A percentile compares a stretch with the other conserved stretches of the same genome.
Conservation (phyloP, 2,329 filamentous ascomycete species). For the Hymenoscyphus fraxineus region DNA sequence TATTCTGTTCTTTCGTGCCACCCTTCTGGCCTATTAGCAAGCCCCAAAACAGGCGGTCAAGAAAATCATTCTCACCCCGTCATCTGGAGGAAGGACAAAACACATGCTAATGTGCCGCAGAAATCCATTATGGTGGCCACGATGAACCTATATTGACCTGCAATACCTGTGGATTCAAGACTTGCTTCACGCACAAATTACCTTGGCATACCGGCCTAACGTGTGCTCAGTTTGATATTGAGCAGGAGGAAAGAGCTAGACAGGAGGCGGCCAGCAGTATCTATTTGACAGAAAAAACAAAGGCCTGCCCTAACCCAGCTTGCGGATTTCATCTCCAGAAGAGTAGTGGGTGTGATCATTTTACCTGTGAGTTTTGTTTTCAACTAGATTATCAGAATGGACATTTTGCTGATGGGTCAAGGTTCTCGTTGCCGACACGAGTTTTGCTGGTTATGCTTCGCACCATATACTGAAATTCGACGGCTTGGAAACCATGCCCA, state of each 20-base stretch:
- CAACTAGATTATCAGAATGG: not conserved
- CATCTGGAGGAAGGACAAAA: too few relatives aligned
- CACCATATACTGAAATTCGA: not conserved
- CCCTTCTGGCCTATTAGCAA: too few relatives aligned
- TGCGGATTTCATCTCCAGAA: slow-evolving; percentile 20
- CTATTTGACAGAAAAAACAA: not conserved
- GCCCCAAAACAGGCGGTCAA: too few relatives aligned
- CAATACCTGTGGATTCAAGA: slow-evolving; percentile 38
- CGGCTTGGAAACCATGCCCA: not conserved
- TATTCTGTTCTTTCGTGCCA: too few relatives aligned
- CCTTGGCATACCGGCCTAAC: slow-evolving; percentile 40
- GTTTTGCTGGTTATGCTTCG: not conserved
- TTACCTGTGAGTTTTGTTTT: slow-evolving; percentile 20
- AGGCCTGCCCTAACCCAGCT: slow-evolving; percentile 5
- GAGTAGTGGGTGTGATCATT: slow-evolving; percentile 18
- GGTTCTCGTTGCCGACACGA: not conserved
- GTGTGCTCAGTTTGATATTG: slow-evolving; percentile 42
- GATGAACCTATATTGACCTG: slow-evolving; percentile 36
- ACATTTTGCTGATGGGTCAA: not conserved
- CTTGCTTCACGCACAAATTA: slow-evolving; percentile 42
- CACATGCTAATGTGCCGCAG: too few relatives aligned
- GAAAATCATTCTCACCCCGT: too few relatives aligned
- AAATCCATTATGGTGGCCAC: not conserved
- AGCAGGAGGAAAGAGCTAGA: not conserved
- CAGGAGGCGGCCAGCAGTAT: slow-evolving; percentile 16